Evolutionary conservation across 352 stramenopile species (phyloP).

Genomic region (Pythium scleroteichum): DNA sequence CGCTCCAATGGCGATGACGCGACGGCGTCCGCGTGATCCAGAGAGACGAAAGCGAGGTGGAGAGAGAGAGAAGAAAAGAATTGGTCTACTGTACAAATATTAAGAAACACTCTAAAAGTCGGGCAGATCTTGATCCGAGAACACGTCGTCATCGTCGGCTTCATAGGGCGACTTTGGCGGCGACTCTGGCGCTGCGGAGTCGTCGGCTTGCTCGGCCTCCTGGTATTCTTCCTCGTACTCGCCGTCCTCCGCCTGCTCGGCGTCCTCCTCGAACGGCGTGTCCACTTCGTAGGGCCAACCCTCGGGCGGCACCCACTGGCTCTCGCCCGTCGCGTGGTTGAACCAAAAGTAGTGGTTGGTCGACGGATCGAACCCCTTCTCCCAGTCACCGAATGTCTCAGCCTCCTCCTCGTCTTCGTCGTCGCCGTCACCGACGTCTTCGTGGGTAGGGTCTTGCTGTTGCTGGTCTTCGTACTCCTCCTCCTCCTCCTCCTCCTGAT

Average conservation of each 20-base stretch:
- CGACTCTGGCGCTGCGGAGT: conserved; percentile 12
- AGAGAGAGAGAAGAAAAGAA: conserved; percentile 1
- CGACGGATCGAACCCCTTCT: conserved; percentile 81
- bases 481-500: background rate
- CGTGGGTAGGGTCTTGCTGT: conserved; percentile 14
- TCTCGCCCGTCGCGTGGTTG: conserved; percentile 79
- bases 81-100: background rate
- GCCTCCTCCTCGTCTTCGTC: conserved; percentile 77
- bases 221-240: conserved; percentile 21
- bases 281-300: conserved; percentile 77
- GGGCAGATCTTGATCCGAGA: conserved; percentile 53
- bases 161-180: conserved; percentile 34
- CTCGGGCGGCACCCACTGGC: conserved; percentile 74
- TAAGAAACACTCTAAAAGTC: conserved; percentile 17
- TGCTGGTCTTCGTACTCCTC: conserved; percentile 4
- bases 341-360: conserved; percentile 90
- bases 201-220: conserved; percentile 13
- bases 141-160: conserved; percentile 53
- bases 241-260: conserved; percentile 23
- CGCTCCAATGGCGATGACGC: conserved; percentile 23
- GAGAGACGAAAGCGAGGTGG: background rate
- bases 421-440: conserved; percentile 15
- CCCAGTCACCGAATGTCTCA: conserved; percentile 80
- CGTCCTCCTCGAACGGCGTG: conserved; percentile 55
- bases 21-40: background rate